Evolutionary conservation across 2,329 filamentous ascomycete species (phyloP).

Genomic region (Escovopsis weberi): DNA sequence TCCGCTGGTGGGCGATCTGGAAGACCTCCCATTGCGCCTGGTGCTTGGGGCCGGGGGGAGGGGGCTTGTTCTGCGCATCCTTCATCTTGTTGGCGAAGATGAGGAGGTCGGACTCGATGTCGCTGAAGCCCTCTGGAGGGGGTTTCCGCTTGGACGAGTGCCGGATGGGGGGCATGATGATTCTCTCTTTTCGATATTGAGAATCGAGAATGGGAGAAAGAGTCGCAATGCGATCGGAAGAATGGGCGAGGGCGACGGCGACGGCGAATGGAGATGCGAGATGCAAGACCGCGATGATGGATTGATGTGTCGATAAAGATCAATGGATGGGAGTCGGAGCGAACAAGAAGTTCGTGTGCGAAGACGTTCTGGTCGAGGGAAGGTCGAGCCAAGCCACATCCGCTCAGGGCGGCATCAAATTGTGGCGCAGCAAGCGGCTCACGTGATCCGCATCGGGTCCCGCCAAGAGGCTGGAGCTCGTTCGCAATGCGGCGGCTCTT

Average conservation of each 20-base stretch:
- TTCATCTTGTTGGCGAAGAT: conserved; percentile 88
- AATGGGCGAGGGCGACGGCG: too few relatives aligned
- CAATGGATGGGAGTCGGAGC: background rate
- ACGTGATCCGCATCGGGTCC: conserved; percentile 14
- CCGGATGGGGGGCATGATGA: conserved; percentile 60
- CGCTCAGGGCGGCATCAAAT: conserved; percentile 2
- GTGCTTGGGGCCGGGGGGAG: conserved; percentile 64
- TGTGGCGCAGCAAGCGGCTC: conserved; percentile 9
- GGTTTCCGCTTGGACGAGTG: conserved; percentile 65
- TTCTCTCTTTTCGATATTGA: background rate
- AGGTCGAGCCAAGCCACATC: conserved; percentile 7
- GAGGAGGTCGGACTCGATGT: conserved; percentile 75
- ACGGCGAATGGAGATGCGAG: too few relatives aligned
- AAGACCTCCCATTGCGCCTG: conserved; percentile 96
- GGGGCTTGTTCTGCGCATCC: conserved; percentile 83
- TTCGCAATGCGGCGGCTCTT: conserved; percentile 1
- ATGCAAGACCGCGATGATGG: background rate
- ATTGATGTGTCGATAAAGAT: too few relatives aligned
- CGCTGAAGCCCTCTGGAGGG: conserved; percentile 72
- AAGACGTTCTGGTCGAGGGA: background rate
- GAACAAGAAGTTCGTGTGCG: background rate
- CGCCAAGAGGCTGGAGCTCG: conserved; percentile 3
- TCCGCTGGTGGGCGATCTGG: conserved; percentile 87
- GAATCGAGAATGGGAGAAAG: background rate
- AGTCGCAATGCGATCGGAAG: too few relatives aligned